phyloP scores from a whole-genome alignment of 768 basidiomycete species.

The Thelephora aurantiotincta region DNA sequence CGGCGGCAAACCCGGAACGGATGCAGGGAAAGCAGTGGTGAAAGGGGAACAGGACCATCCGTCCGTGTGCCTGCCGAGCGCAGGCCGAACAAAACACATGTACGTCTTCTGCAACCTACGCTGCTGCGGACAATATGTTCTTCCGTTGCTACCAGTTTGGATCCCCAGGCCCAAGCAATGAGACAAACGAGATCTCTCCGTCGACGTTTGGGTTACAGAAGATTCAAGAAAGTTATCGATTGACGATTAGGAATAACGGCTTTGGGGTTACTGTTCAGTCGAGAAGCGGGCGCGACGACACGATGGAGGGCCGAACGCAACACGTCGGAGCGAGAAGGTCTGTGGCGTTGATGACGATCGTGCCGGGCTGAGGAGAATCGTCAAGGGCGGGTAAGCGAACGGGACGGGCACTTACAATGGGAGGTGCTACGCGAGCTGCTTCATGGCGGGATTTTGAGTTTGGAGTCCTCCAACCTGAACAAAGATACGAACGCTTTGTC shows the following conservation, averaged over 20 bases:
- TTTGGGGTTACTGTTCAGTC: neutral
- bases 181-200: slow-evolving; percentile 15
- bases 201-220: slow-evolving; percentile 19
- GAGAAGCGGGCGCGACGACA: slow-evolving; percentile 15
- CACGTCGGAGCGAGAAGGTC: slow-evolving; percentile 15
- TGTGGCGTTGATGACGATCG: slow-evolving; percentile 19
- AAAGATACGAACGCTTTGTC: neutral
- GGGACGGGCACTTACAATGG: slow-evolving; percentile 45
- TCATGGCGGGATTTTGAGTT: slow-evolving; percentile 69
- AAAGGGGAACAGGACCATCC: too few relatives aligned
- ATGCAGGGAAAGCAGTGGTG: too few relatives aligned
- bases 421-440: slow-evolving; percentile 54
- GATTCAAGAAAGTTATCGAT: slow-evolving; percentile 19
- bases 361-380: slow-evolving; percentile 14
- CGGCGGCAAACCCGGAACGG: too few relatives aligned
- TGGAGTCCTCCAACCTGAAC: slow-evolving; percentile 64
- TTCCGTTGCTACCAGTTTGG: slow-evolving; percentile 57
- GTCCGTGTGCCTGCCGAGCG: too few relatives aligned
- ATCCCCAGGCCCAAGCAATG: slow-evolving; percentile 16
- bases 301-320: slow-evolving; percentile 16
- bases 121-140: slow-evolving; percentile 71
- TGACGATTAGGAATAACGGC: slow-evolving; percentile 13
- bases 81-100: slow-evolving; percentile 6
- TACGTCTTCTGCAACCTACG: slow-evolving; percentile 51
- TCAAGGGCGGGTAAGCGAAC: too few relatives aligned